Conservation (phyloP, 345 rosid genomes). For the Laguncularia racemosa region DNA sequence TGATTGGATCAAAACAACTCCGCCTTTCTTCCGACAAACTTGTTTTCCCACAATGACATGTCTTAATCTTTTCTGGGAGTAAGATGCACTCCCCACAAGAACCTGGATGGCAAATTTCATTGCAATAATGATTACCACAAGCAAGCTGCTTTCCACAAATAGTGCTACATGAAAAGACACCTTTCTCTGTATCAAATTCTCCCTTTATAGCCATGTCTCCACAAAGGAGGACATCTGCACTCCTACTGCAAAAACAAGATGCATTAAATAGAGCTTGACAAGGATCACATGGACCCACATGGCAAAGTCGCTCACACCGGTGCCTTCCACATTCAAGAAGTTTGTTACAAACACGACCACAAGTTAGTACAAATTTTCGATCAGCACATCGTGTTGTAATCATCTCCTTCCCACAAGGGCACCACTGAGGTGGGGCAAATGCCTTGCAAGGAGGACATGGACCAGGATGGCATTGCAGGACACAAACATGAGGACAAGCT, state of each 20-base stretch:
- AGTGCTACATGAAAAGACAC: constrained; percentile 64
- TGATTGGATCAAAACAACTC: constrained; percentile 84
- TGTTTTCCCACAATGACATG: constrained; percentile 84
- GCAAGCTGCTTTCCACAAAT: constrained; percentile 52
- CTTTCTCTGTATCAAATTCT: constrained; percentile 58
- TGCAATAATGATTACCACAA: constrained; percentile 70
- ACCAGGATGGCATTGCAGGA: constrained; percentile 97
- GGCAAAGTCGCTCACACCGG: constrained; percentile 61
- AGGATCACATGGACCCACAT: constrained; percentile 76
- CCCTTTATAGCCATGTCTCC: constrained; percentile 86
- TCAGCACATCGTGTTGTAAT: constrained; percentile 88
- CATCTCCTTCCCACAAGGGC: constrained; percentile 85
- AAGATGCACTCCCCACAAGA: constrained; percentile 73
- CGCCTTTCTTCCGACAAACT: constrained; percentile 55
- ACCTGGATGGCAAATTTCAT: constrained; percentile 75
- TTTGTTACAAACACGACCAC: constrained; percentile 73
- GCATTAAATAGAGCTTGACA: constrained; percentile 66
- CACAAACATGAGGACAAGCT: constrained; percentile 83
- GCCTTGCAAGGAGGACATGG: constrained; percentile 98
- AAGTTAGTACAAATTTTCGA: constrained; percentile 56
- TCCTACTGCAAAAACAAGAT: constrained; percentile 79
- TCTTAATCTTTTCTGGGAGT: constrained; percentile 52
- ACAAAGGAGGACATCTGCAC: constrained; percentile 57
- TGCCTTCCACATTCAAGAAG: constrained; percentile 76
- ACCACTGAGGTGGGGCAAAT: constrained; percentile 72